Conservation (phyloP, 345 rosid species). For the Eucalyptus fibrosa region DNA sequence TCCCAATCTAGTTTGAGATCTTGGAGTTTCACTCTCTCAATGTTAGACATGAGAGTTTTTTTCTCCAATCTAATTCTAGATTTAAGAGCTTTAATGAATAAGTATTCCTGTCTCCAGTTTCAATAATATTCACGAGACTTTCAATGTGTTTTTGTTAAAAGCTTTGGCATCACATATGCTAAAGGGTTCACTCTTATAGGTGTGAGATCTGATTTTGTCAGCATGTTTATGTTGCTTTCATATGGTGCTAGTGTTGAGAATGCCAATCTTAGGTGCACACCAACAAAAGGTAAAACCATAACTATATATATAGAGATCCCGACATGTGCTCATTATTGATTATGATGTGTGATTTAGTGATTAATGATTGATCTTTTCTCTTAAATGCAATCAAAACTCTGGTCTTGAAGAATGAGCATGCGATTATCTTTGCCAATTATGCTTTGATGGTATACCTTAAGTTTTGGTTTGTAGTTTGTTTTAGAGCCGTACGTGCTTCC, state of each 20-base stretch:
- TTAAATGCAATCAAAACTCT: background rate
- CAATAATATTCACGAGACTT: background rate
- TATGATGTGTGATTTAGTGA: background rate
- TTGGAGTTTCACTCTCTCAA: background rate
- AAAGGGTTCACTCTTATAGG: background rate
- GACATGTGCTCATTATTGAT: fast-evolving
- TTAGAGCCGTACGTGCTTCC: background rate
- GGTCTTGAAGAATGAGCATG: background rate
- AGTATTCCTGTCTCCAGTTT: fast-evolving
- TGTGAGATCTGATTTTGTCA: fast-evolving
- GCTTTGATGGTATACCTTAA: background rate
- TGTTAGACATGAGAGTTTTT: background rate
- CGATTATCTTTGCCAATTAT: background rate
- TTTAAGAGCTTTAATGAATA: background rate
- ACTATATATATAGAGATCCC: background rate
- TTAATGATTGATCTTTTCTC: background rate
- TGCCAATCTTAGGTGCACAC: background rate
- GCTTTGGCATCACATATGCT: fast-evolving
- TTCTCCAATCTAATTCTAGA: background rate
- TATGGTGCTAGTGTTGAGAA: background rate
- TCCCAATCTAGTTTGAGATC: background rate
- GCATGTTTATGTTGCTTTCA: background rate
- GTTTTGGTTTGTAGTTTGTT: background rate
- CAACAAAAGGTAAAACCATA: background rate
- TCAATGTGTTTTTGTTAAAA: background rate